Conservation (phyloP, 2,329 filamentous ascomycete species). For the Aspergillus fischeri region DNA sequence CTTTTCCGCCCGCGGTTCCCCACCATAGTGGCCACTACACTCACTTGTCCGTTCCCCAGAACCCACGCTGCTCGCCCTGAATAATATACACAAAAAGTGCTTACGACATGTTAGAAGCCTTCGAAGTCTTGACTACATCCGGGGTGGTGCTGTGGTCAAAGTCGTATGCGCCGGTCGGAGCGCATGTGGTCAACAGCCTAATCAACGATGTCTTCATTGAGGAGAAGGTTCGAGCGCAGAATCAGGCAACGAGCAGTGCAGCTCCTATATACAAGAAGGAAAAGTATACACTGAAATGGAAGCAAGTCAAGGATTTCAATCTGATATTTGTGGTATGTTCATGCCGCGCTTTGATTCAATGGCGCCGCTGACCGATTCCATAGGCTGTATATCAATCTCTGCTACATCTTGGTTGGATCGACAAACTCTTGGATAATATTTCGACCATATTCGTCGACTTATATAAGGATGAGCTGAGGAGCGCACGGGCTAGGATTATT, state of each 20-base stretch:
- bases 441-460: conserved; percentile 86
- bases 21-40: conserved; percentile 10
- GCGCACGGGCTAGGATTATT: conserved; percentile 70
- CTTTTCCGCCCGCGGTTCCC: conserved; percentile 19
- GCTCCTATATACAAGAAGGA: conserved; percentile 79
- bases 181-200: conserved; percentile 84
- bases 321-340: conserved; percentile 83
- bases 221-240: conserved; percentile 65
- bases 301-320: conserved; percentile 83
- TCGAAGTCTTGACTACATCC: conserved; percentile 93
- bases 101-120: conserved; percentile 78
- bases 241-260: conserved; percentile 56
- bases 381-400: conserved; percentile 96
- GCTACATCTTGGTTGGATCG: conserved; percentile 92
- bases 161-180: conserved; percentile 73
- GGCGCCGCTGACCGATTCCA: conserved; percentile 12
- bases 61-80: conserved; percentile 1
- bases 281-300: conserved; percentile 93
- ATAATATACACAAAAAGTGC: neutral
- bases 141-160: conserved; percentile 97
- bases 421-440: conserved; percentile 93
- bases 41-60: neutral
- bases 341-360: conserved; percentile 5
- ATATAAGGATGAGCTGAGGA: conserved; percentile 82
- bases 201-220: conserved; percentile 98